phyloP scores from a whole-genome alignment of 2,329 filamentous ascomycete species.

The Verticillium tricorpus region DNA sequence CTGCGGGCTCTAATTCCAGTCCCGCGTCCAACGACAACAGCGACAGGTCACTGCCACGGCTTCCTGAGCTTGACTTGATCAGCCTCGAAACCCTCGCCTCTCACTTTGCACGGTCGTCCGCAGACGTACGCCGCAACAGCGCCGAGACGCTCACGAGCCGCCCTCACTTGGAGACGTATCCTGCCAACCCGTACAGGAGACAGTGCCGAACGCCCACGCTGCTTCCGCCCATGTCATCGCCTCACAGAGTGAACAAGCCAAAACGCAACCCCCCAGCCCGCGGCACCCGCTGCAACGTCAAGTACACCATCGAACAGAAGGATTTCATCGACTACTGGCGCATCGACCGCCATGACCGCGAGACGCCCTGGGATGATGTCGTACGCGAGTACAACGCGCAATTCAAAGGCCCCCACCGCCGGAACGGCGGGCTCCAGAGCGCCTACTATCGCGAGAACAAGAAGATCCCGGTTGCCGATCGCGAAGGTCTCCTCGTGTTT shows the following conservation, averaged over 20 bases:
- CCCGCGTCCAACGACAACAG: conserved; percentile 1
- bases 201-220: conserved; percentile 1
- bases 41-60: conserved; percentile 8
- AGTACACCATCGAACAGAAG: conserved; percentile 16
- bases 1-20: background rate
- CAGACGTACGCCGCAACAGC: background rate
- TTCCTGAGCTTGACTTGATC: conserved; percentile 12
- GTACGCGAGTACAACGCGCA: conserved; percentile 13
- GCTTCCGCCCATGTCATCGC: conserved; percentile 1
- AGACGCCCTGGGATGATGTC: conserved; percentile 15
- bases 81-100: conserved; percentile 9
- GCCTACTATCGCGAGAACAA: conserved; percentile 16
- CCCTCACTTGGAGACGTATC: background rate
- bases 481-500: conserved; percentile 12
- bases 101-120: background rate
- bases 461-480: conserved; percentile 13
- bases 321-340: conserved; percentile 16
- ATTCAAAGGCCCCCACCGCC: conserved; percentile 13
- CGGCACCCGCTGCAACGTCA: conserved; percentile 14
- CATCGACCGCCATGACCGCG: conserved; percentile 13
- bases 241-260: background rate
- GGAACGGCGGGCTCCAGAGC: conserved; percentile 12
- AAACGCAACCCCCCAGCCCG: conserved; percentile 6
- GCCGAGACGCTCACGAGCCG: background rate
- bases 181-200: background rate